These are phyloP conservation scores for Paramecium sexaurelia DNA, from an alignment of 73 alveolate species.

Conservation along the genomic window DNA sequence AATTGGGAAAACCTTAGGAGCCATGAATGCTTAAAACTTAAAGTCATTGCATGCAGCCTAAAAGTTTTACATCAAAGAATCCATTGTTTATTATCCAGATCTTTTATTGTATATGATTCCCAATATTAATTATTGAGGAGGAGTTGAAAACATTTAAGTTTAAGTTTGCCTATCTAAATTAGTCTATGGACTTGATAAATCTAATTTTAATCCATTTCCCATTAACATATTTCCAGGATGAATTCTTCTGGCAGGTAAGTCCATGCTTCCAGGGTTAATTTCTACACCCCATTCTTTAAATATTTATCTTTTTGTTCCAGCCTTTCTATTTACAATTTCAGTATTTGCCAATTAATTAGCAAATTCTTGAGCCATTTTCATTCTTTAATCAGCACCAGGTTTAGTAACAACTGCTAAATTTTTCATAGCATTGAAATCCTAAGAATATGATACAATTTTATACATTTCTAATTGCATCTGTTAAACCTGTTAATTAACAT, in stretches of 20 bases:
- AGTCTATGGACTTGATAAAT: conserved; percentile 70
- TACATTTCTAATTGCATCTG: conserved; percentile 89
- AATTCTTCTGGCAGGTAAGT: conserved; percentile 62
- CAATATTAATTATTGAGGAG: neutral
- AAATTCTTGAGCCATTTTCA: conserved; percentile 85
- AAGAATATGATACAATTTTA: neutral
- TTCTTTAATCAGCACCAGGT: conserved; percentile 81
- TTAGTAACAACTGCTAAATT: conserved; percentile 87
- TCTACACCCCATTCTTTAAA: conserved; percentile 86
- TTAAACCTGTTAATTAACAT: conserved; percentile 76
- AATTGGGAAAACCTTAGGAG: neutral
- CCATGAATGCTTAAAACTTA: conserved; percentile 29
- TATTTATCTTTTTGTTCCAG: conserved; percentile 63
- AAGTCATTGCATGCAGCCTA: conserved; percentile 44
- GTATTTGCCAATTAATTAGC: neutral
- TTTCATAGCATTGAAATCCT: conserved; percentile 90
- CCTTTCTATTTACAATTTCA: conserved; percentile 71
- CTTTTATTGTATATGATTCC: neutral
- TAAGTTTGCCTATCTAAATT: conserved; percentile 87
- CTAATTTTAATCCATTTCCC: conserved; percentile 64
- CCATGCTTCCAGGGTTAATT: conserved; percentile 67
- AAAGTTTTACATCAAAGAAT: conserved; percentile 24
- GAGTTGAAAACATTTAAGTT: conserved; percentile 80
- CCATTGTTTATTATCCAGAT: conserved; percentile 24
- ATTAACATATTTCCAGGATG: conserved; percentile 77